These are phyloP conservation scores for Fusarium musae DNA, from an alignment of 2,329 filamentous ascomycete species.

Conservation along the genomic window DNA sequence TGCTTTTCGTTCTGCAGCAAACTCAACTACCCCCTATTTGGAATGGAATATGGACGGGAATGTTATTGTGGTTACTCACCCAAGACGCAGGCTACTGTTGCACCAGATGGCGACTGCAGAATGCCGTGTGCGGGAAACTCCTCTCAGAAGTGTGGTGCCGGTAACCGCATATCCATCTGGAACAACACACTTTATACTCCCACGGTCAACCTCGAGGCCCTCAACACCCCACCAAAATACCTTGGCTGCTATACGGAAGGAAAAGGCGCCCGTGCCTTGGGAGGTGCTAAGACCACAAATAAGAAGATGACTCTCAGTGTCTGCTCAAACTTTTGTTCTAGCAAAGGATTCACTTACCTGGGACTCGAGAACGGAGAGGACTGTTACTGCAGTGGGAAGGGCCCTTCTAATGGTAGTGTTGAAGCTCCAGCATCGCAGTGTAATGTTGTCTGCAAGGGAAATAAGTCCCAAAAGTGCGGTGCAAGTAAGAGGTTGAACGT, in stretches of 20 bases:
- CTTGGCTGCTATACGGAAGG: constrained; percentile 39
- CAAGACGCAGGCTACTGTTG: constrained; percentile 29
- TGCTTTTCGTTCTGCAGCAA: constrained; percentile 38
- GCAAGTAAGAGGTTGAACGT: constrained; percentile 25
- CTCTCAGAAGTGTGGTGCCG: constrained; percentile 31
- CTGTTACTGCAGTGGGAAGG: constrained; percentile 35
- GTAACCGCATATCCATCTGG: constrained; percentile 38
- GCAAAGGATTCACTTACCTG: constrained; percentile 26
- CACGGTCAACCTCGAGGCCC: background rate
- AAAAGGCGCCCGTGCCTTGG: constrained; percentile 5
- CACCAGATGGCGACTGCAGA: constrained; percentile 33
- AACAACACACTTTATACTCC: constrained; percentile 29
- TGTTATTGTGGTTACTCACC: constrained; percentile 37
- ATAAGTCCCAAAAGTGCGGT: constrained; percentile 29
- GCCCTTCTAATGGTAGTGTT: constrained; percentile 25
- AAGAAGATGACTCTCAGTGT: constrained; percentile 27
- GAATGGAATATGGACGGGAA: constrained; percentile 39
- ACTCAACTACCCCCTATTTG: constrained; percentile 37
- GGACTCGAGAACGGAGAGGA: constrained; percentile 32
- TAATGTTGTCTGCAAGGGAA: constrained; percentile 24
- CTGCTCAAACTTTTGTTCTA: constrained; percentile 30
- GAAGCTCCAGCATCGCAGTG: constrained; percentile 24
- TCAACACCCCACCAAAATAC: background rate
- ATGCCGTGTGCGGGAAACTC: constrained; percentile 33
- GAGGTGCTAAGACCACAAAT: constrained; percentile 17